Percentiles rank a stretch among this genome's conserved stretches.
These are phyloP conservation scores for Linnemannia hyalina DNA, from an alignment of 192 early-diverging fungal genomes.

Conservation along the genomic window DNA sequence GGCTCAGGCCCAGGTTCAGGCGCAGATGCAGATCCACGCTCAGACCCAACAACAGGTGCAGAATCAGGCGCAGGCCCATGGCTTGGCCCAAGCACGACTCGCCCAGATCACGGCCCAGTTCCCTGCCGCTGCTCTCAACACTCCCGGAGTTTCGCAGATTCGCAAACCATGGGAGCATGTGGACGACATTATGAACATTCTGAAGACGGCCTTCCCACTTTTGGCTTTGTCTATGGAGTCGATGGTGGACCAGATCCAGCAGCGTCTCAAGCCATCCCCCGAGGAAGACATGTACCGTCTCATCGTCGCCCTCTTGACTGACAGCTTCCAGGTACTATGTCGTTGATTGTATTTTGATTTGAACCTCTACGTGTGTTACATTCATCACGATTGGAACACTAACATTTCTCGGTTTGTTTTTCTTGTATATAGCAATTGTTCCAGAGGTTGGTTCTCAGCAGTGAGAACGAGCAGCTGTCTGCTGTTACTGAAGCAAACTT, in stretches of 20 bases:
- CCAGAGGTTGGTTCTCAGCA: constrained; percentile 66
- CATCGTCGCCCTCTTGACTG: constrained; percentile 91
- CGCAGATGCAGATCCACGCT: constrained; percentile 57
- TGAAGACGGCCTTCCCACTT: constrained; percentile 96
- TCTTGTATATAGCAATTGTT: constrained; percentile 71
- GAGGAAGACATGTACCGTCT: constrained; percentile 99
- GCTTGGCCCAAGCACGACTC: constrained; percentile 51
- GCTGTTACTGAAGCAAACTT: constrained; percentile 85
- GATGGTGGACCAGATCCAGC: constrained; percentile 98
- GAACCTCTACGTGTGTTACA: not conserved
- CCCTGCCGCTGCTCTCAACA: constrained; percentile 39
- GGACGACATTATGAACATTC: constrained; percentile 94
- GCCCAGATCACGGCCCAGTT: constrained; percentile 42
- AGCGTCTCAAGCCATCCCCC: constrained; percentile 90
- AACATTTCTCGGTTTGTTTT: not conserved
- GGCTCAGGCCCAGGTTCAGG: constrained; percentile 63
- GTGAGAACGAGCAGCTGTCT: constrained; percentile 74
- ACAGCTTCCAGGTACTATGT: constrained; percentile 82
- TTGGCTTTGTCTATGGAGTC: constrained; percentile 97
- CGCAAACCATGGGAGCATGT: constrained; percentile 87
- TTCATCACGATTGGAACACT: not conserved
- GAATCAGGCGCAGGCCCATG: constrained; percentile 49
- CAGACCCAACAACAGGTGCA: constrained; percentile 57
- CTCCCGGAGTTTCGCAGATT: constrained; percentile 42
- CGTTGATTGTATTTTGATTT: not conserved